These are phyloP conservation scores for Trebouxia gelatinosa DNA, from an alignment of 163 green algal genomes.

Conservation along the genomic window DNA sequence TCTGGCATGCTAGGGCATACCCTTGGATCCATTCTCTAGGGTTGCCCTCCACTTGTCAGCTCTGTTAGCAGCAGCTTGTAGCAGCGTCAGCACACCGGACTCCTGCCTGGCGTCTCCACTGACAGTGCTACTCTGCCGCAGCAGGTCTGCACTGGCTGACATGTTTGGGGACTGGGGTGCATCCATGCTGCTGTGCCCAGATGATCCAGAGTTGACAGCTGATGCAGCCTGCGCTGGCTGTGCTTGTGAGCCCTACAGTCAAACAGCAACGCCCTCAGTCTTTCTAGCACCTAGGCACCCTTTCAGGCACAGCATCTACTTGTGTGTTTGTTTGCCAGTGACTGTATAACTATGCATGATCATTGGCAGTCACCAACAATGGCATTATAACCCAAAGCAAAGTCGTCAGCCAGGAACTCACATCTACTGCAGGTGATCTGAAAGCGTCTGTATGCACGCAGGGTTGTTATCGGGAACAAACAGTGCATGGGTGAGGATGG, in stretches of 20 bases:
- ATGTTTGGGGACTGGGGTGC: conserved; percentile 2
- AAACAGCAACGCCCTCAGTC: neutral
- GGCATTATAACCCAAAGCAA: no score
- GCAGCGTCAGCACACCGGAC: neutral
- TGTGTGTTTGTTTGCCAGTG: no score
- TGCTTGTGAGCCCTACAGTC: neutral
- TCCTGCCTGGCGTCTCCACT: neutral
- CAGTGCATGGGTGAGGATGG: no score
- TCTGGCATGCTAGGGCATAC: no score
- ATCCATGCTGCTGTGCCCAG: conserved; percentile 23
- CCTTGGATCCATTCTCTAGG: no score
- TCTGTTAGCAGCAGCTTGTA: neutral
- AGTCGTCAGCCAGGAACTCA: no score
- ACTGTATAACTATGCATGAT: no score
- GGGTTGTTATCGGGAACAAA: no score
- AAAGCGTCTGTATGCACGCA: no score
- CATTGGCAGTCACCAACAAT: no score
- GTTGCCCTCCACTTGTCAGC: conserved; percentile 10
- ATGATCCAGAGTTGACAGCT: neutral
- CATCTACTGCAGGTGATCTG: no score
- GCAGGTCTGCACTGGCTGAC: neutral
- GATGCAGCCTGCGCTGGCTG: neutral
- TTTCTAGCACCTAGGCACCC: neutral
- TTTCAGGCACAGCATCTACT: no score
- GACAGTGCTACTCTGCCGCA: conserved; percentile 27